Evolutionary conservation across 2,329 filamentous ascomycete species (phyloP).

Genomic region (Tolypocladium ovalisporum): DNA sequence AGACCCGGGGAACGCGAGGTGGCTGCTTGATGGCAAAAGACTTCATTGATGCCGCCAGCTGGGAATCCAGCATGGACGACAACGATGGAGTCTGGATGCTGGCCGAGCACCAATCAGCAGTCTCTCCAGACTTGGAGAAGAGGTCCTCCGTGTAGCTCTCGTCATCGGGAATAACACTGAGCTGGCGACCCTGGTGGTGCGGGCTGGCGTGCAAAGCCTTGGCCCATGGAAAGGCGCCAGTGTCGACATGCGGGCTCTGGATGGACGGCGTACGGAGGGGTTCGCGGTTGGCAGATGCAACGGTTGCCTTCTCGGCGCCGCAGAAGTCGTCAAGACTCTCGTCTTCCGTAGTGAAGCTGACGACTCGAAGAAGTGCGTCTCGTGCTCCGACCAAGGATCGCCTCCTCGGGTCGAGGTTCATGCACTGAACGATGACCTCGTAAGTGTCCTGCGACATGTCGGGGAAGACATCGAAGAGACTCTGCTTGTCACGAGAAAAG

Average conservation of each 20-base stretch:
- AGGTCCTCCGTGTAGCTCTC: slow-evolving; percentile 75
- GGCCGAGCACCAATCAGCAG: slow-evolving; percentile 67
- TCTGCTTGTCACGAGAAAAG: slow-evolving; percentile 87
- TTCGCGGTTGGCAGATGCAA: slow-evolving; percentile 83
- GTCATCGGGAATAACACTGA: slow-evolving; percentile 77
- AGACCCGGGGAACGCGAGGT: slow-evolving; percentile 29
- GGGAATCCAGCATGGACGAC: slow-evolving; percentile 76
- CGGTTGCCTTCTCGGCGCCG: slow-evolving; percentile 62
- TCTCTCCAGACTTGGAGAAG: slow-evolving; percentile 67
- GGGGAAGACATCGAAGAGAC: slow-evolving; percentile 94
- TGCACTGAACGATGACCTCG: slow-evolving; percentile 80
- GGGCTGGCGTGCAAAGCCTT: slow-evolving; percentile 75
- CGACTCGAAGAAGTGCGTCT: slow-evolving; percentile 64
- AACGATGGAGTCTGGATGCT: slow-evolving; percentile 70
- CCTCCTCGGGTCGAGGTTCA: slow-evolving; percentile 84
- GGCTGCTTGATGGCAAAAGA: slow-evolving; percentile 49
- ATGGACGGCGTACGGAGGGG: slow-evolving; percentile 92
- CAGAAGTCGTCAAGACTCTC: slow-evolving; percentile 92
- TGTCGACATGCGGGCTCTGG: slow-evolving; percentile 72
- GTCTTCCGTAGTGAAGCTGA: slow-evolving; percentile 90
- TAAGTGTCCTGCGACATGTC: slow-evolving; percentile 98
- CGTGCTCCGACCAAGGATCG: slow-evolving; percentile 71
- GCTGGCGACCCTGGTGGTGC: slow-evolving; percentile 59
- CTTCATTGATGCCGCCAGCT: slow-evolving; percentile 69
- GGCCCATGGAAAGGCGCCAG: slow-evolving; percentile 87